Base-by-base conservation (phyloP, 371 early-diverging fungal species). In the Rhizopus stolonifer region DNA sequence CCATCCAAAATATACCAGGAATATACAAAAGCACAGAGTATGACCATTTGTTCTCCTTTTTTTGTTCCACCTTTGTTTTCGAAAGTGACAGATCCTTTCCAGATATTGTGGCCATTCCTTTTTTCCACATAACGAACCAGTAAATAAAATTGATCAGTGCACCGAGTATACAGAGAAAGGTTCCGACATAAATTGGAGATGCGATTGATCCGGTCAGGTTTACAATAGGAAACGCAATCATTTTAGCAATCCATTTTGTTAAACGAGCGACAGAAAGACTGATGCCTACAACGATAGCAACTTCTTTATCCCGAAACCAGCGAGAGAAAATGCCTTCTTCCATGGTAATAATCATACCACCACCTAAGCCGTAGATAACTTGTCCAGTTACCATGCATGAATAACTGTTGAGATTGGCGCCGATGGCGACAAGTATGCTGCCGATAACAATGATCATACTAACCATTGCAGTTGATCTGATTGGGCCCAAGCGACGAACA, bases 1-100 rank as follows among this genome's bases (percentile, higher is more conserved):
- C 50, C 70, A 76, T 70, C 76, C 76, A 76, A 48, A 70, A 76
- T 1, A 64, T 68, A n/a, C 62, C 57, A 15, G 76, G 76, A 2
- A 76, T 32, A 52, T 60, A 66, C 2, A 72, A 38, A n/a, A 70
- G 52, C 2, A 66, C 24, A 8, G 58, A 42, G 10, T 36, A 51
- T 1, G 69, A 61, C 59, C 66, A 72, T 50, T 54, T 56, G 25
- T 65, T 65, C 0, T 40, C 36, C 17, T 11, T 15, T 19, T 21
- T 36, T 11, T 25, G 39, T 45, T 26, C 10, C 14, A 24, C 47
- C 29, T 54, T 19, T 43, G 55, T 32, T 32, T 61, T 49, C 11
- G 54, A 54, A 11, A 56, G 64, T 1, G 40, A 33, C 8, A 67
- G 53, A 18, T 73, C 70, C 47, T 65, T 67, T 6, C 76, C 76